A percentile compares a stretch with the other conserved stretches of the same genome.
phyloP scores from a whole-genome alignment of 169 alveolate species.

The Eimeria necatrix region DNA sequence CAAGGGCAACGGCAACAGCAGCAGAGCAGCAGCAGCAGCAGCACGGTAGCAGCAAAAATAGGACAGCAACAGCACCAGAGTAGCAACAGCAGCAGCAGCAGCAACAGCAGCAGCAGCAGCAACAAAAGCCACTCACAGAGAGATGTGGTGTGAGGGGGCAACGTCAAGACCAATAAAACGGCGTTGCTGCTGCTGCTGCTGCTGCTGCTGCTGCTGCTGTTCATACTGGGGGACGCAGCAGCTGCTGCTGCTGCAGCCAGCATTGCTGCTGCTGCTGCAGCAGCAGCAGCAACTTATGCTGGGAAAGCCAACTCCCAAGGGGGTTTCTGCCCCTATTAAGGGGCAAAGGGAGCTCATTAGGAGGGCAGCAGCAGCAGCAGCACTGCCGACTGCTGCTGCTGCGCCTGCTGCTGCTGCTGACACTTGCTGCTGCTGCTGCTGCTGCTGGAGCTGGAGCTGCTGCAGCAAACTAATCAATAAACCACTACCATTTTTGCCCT shows the following conservation, averaged over 20 bases:
- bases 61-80: constrained; percentile 37
- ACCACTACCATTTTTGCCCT: not conserved
- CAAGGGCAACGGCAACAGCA: constrained; percentile 40
- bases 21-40: not conserved
- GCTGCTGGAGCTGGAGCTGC: constrained; percentile 59
- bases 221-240: not conserved
- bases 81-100: constrained; percentile 45
- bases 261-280: not conserved
- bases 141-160: constrained; percentile 25
- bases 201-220: constrained; percentile 42
- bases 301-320: constrained; percentile 45
- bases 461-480: not conserved
- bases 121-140: not conserved
- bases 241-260: not conserved
- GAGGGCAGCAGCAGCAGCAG: constrained; percentile 28
- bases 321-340: constrained; percentile 6
- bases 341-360: not conserved
- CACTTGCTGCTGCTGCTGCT: constrained; percentile 40
- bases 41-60: not conserved
- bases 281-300: constrained; percentile 51
- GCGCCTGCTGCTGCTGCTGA: constrained; percentile 28
- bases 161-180: constrained; percentile 41
- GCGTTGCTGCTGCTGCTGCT: constrained; percentile 37
- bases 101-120: constrained; percentile 68
- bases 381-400: constrained; percentile 17